Conservation (phyloP, 1,284 basidiomycete species). For the Boletus subluridellus region DNA sequence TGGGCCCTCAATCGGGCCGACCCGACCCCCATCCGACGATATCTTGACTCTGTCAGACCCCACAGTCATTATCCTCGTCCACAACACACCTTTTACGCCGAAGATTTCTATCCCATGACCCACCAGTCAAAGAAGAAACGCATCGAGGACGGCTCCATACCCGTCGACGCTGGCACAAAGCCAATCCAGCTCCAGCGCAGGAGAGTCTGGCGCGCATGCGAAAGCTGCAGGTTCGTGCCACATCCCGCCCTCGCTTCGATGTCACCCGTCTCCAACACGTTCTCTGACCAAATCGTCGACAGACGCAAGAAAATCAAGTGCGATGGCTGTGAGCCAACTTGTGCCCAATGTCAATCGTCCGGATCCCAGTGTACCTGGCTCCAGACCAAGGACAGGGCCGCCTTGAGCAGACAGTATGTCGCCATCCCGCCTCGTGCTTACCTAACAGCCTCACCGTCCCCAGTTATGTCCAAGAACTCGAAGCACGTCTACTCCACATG, state of each 20-base stretch:
- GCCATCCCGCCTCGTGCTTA: conserved; percentile 7
- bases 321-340: conserved; percentile 80
- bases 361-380: conserved; percentile 78
- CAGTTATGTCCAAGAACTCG: conserved; percentile 85
- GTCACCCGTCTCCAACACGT: conserved; percentile 11
- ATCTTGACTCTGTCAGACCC: conserved; percentile 28
- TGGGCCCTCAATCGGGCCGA: conserved; percentile 34
- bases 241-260: conserved; percentile 14
- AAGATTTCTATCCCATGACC: conserved; percentile 49
- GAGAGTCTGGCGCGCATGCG: conserved; percentile 78
- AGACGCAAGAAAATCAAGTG: conserved; percentile 89
- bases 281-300: conserved; percentile 22
- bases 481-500: conserved; percentile 79
- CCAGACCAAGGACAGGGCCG: conserved; percentile 82
- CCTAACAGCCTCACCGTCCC: conserved; percentile 20
- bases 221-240: conserved; percentile 70
- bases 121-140: conserved; percentile 69
- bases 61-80: conserved; percentile 27
- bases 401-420: conserved; percentile 77
- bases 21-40: conserved; percentile 35
- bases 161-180: conserved; percentile 57
- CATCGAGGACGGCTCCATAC: conserved; percentile 52
- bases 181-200: conserved; percentile 72
- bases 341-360: conserved; percentile 70
- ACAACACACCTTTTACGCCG: conserved; percentile 44